A percentile compares a stretch with the other conserved stretches of the same genome.
phyloP scores from a whole-genome alignment of 2,329 filamentous ascomycete genomes.

The Phaeoacremonium minimum region DNA sequence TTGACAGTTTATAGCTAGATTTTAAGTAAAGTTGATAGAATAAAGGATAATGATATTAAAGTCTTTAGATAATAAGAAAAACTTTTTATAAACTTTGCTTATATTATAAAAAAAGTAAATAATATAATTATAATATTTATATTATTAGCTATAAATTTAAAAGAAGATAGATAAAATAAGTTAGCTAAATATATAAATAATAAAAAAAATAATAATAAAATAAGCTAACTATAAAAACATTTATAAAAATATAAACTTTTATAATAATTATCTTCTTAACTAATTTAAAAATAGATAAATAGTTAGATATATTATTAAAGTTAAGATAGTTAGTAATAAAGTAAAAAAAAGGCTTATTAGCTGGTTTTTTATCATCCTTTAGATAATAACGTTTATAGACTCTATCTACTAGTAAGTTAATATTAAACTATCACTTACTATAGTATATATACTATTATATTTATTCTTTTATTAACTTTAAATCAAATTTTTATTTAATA shows the following conservation, averaged over 20 bases:
- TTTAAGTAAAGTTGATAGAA: background rate
- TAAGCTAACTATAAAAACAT: background rate
- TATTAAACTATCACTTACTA: too few relatives aligned
- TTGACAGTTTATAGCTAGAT: background rate
- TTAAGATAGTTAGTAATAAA: background rate
- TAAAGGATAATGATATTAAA: background rate
- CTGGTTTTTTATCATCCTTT: too few relatives aligned
- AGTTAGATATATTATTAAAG: background rate
- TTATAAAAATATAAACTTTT: background rate
- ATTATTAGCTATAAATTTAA: too few relatives aligned
- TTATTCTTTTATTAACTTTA: too few relatives aligned
- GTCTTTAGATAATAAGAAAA: background rate
- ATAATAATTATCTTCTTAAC: background rate
- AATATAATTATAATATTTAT: too few relatives aligned
- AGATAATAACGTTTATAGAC: too few relatives aligned
- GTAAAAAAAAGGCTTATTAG: background rate
- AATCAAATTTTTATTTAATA: too few relatives aligned
- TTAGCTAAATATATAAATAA: background rate
- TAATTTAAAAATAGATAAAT: background rate
- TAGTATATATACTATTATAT: too few relatives aligned
- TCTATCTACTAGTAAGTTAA: too few relatives aligned
- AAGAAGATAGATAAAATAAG: background rate
- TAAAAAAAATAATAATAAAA: constrained; percentile 1
- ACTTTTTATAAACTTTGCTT: too few relatives aligned
- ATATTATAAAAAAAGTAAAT: too few relatives aligned